Evolutionary conservation across 225 moss, liverwort and hornwort species (phyloP), one percentile per base, ranked within the genome.

Genomic region (Thuidium tamariscinum): DNA sequence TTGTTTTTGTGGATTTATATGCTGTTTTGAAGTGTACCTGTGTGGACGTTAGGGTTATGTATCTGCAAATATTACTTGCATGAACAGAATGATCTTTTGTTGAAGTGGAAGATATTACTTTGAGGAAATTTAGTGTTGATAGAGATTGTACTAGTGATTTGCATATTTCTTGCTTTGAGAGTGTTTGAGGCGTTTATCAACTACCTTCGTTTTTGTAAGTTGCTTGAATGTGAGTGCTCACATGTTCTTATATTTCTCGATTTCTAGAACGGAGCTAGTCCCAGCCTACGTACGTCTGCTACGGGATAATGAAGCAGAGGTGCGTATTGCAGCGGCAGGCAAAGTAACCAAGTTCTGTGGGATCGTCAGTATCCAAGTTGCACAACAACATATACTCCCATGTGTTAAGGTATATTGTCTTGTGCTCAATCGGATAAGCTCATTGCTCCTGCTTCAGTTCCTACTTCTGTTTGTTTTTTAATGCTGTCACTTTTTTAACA

Each of bases 311-410:
- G 98, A 98, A 89, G 98, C 98, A 81, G 98, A 98, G 91, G 98
- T 98, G 57, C 94, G 97, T 80, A 98, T 98, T 71, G 98, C 98
- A 39, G 97, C 98, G 79, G 98, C 97, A 65, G 98, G 97, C 61
- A 98, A 98, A 89, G 98, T 98, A 36, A 98, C 98, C 9, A 98
- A 98, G 86, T 98, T 98, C 85, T 97, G 98, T 71, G 97, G 96
- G 86, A 98, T 98, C 59, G 96, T 98, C 63, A 95, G 90, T 74
- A 82, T 94, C 56, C 95, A 95, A 87, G 94, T 95, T 90, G 98
- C 97, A 68, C 96, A 95, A 80, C 98, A 96, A 87, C 94, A 98
- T 88, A 94, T 98, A 86, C 91, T 97, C 61, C 98, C 98, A 11
- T 97, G 97, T 89, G 96, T 98, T n/a, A 98, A 98, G 95, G 95